Evolutionary conservation across 345 rosid genomes (phyloP).

Genomic region (Brassica nigra): DNA sequence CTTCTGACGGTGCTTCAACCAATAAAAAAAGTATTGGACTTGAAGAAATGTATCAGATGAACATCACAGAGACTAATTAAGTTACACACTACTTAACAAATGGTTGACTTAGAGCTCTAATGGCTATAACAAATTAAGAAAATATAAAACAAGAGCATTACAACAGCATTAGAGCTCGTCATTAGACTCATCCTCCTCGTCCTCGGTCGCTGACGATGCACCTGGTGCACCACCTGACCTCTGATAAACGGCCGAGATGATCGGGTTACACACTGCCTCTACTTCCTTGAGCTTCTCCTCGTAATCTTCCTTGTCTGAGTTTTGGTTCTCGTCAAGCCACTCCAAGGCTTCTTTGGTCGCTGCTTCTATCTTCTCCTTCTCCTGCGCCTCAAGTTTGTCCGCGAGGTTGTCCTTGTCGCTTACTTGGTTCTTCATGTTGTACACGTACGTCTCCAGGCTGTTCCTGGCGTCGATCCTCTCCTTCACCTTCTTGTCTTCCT

Average conservation of each 20-base stretch:
- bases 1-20: no score
- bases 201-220: slow-evolving; percentile 27
- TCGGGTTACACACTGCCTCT: slow-evolving; percentile 94
- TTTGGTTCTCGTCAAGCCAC: slow-evolving; percentile 94
- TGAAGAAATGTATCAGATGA: no score
- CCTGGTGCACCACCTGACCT: slow-evolving; percentile 86
- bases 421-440: slow-evolving; percentile 97
- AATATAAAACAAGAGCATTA: not conserved
- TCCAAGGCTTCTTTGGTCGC: slow-evolving; percentile 91
- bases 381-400: slow-evolving; percentile 81
- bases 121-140: slow-evolving; percentile 27
- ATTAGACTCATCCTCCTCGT: slow-evolving; percentile 44
- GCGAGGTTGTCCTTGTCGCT: slow-evolving; percentile 93
- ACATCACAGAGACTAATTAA: no score
- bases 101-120: slow-evolving; percentile 1
- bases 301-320: slow-evolving; percentile 82
- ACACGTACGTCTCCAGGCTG: slow-evolving; percentile 77
- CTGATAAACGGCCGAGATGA: slow-evolving; percentile 84
- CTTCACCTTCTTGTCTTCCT: slow-evolving; percentile 45
- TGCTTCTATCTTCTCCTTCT: slow-evolving; percentile 84
- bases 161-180: slow-evolving; percentile 36
- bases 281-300: slow-evolving; percentile 97
- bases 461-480: slow-evolving; percentile 81
- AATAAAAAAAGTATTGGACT: no score
- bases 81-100: no score